Base-by-base conservation (phyloP, 495 filamentous ascomycete genomes). In the Xylaria castorea region DNA sequence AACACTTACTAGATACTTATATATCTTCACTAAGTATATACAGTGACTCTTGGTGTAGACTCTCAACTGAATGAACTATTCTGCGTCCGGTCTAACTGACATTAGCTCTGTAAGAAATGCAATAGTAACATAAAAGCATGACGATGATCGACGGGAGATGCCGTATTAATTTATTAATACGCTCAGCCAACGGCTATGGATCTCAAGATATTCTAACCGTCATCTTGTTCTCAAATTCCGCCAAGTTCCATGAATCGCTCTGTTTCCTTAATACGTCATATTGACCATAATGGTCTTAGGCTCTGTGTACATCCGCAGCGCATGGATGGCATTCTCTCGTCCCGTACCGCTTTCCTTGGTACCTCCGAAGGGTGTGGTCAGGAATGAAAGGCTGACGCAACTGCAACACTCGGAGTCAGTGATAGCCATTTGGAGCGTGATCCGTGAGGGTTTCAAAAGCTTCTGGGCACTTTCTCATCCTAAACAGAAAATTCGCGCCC, bases 271-370 rank as follows among this genome's bases (percentile, higher is more conserved):
- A 65, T 79, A 79, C 2, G 53, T 79, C 78, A 82, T 71, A 71
- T 85, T 83, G 18, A 88, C 77, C 58, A 85, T 76, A n/a, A 89
- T 81, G n/a, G 80, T 83, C 80, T 88, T 88, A 34, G 80, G 65
- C 73, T 88, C 84, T 55, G 86, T 66, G 73, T 79, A 87, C 32
- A 75, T 75, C 34, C 83, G 79, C 66, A 89, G 68, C 0, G 79
- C 85, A 66, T 81, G 73, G 67, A 75, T 82, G 8, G 82, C 84
- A 27, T 80, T 78, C 75, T 88, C 87, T 12, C 85, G 75, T 0
- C 86, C 86, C 18, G 83, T 64, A 7, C 87, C 87, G 73, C 83
- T 85, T 71, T 85, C 78, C 77, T 89, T 89, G 58, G 72, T 83
- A 2, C 87, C 87, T 8, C 87, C 87, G 74, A 89, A 89, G 0